phyloP scores from a whole-genome alignment of 495 filamentous ascomycete genomes.

The Copromyces sp. region DNA sequence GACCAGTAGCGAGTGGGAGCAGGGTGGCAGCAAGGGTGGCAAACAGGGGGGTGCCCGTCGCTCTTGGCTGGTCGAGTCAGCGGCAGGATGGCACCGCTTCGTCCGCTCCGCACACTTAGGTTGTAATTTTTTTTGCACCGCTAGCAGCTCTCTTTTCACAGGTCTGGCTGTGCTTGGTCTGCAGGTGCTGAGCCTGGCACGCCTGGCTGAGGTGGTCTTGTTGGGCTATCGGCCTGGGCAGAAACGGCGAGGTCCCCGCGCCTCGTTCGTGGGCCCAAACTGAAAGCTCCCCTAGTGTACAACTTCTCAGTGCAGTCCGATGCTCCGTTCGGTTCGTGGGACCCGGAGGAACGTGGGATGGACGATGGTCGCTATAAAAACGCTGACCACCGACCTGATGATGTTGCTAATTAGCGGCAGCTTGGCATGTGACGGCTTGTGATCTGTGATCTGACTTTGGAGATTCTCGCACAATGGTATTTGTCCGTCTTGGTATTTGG shows the following conservation, averaged over 20 bases:
- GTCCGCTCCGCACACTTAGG: neutral
- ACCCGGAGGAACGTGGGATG: neutral
- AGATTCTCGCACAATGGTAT: neutral
- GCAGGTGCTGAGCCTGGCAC: neutral
- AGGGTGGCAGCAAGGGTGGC: constrained; percentile 13
- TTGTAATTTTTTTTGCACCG: neutral
- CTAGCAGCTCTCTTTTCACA: neutral
- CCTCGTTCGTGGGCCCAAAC: neutral
- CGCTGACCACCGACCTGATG: neutral
- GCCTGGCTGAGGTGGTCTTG: neutral
- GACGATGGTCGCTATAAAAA: neutral
- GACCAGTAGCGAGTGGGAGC: neutral
- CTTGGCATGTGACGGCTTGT: constrained; percentile 20
- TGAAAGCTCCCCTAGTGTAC: neutral
- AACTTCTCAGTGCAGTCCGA: neutral
- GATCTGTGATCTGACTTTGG: neutral
- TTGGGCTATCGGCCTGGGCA: neutral
- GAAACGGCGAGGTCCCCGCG: neutral
- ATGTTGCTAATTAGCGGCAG: constrained; percentile 11
- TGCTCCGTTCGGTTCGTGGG: neutral
- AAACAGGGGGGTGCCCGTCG: constrained; percentile 13
- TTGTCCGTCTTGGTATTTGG: neutral
- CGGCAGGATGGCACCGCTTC: constrained; percentile 1
- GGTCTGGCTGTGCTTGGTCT: neutral
- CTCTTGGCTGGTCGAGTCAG: constrained; percentile 19